Conservation (phyloP, 345 rosid genomes). For the Bruguiera parviflora region DNA sequence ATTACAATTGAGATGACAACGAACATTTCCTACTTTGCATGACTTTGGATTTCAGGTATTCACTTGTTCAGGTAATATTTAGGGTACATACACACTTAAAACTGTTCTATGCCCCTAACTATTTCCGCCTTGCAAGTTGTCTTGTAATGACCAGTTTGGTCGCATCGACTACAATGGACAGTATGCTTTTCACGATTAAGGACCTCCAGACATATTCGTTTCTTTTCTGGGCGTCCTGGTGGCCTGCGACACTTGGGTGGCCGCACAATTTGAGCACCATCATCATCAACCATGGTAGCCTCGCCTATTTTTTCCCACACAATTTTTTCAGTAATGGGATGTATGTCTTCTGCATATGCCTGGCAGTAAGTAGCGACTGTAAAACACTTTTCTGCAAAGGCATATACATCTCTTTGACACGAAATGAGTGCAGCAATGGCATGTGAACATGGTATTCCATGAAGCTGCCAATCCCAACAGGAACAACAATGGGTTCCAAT, state of each 20-base stretch:
- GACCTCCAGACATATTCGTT: conserved; percentile 43
- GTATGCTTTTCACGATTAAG: conserved; percentile 47
- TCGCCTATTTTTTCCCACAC: conserved; percentile 39
- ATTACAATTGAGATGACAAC: neutral
- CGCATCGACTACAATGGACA: conserved; percentile 52
- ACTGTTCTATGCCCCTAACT: conserved; percentile 36
- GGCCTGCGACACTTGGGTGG: conserved; percentile 53
- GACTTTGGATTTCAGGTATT: neutral
- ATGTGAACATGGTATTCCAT: conserved; percentile 61
- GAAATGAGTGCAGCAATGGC: conserved; percentile 51
- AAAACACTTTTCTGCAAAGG: conserved; percentile 44
- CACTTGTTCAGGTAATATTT: neutral
- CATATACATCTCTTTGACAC: conserved; percentile 39
- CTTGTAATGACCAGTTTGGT: conserved; percentile 55
- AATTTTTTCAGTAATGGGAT: conserved; percentile 34
- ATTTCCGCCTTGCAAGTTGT: conserved; percentile 53
- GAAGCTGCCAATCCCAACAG: conserved; percentile 55
- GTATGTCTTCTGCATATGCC: conserved; percentile 40
- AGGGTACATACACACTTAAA: conserved; percentile 20
- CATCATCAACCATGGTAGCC: conserved; percentile 9
- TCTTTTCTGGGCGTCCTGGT: conserved; percentile 63
- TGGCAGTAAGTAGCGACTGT: conserved; percentile 45
- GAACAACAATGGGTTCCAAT: conserved; percentile 44
- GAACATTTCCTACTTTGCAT: conserved; percentile 3
- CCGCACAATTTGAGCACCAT: conserved; percentile 29